Conservation (phyloP, 352 stramenopile species). For the Globisporangium apiculatum region DNA sequence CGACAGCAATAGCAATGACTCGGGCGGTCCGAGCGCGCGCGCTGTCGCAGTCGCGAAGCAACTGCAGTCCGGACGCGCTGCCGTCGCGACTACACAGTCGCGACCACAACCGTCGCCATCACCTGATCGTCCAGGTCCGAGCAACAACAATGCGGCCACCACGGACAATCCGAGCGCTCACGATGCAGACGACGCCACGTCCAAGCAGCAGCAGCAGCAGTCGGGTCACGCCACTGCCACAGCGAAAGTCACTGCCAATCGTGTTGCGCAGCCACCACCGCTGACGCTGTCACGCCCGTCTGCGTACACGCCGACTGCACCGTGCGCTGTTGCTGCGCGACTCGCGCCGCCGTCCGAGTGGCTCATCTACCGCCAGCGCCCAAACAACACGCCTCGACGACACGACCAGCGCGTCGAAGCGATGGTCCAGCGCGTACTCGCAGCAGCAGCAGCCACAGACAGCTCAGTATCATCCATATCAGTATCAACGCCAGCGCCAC, state of each 20-base stretch:
- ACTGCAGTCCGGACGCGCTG: too few species aligned
- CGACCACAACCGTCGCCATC: too few species aligned
- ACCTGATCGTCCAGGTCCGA: too few species aligned
- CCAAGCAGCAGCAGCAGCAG: too few species aligned
- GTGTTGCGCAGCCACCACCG: background rate
- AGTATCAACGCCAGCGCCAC: background rate
- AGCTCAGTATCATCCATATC: too few species aligned
- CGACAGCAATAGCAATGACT: background rate
- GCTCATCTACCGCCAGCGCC: conserved; percentile 49
- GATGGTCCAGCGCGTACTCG: conserved; percentile 25
- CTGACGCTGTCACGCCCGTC: background rate
- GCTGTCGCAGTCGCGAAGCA: conserved; percentile 1
- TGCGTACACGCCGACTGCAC: conserved; percentile 11
- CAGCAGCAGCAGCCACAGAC: conserved; percentile 2
- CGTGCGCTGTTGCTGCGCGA: conserved; percentile 13
- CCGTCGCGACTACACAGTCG: background rate
- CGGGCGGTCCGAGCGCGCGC: background rate
- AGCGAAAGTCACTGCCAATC: background rate
- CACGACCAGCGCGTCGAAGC: conserved; percentile 38
- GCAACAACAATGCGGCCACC: too few species aligned
- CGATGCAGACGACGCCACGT: too few species aligned
- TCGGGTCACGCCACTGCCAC: background rate
- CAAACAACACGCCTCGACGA: conserved; percentile 30
- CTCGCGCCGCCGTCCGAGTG: conserved; percentile 40
- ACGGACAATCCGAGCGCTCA: too few species aligned